Evolutionary conservation across 129 eudicot species (phyloP).

Genomic region (Flaveria ramosissima): DNA sequence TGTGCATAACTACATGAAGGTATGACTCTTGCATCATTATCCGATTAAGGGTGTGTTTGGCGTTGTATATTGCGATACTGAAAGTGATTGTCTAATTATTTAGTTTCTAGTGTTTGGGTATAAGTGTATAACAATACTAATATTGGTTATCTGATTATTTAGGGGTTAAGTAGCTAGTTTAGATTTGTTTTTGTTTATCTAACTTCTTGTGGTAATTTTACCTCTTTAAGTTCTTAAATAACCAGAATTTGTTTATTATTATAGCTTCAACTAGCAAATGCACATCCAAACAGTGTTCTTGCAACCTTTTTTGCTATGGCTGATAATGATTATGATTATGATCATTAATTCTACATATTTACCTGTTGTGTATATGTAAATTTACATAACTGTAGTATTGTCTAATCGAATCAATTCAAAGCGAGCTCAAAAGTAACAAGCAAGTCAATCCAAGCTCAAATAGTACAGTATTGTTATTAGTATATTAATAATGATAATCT

Average conservation of each 20-base stretch:
- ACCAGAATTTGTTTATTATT: not conserved
- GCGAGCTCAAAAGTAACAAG: not conserved
- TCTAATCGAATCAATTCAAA: not conserved
- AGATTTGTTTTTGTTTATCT: not conserved
- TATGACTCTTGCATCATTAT: no score
- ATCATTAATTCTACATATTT: not conserved
- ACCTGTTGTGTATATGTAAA: not conserved
- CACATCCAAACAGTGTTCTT: not conserved
- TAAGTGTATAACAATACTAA: not conserved
- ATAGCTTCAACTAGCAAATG: not conserved
- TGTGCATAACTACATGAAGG: slow-evolving; percentile 67
- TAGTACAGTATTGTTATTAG: not conserved
- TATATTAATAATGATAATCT: not conserved
- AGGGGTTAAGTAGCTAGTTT: no score
- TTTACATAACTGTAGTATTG: not conserved
- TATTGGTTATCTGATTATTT: not conserved
- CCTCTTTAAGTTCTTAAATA: not conserved
- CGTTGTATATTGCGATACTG: not conserved
- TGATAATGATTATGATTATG: no score
- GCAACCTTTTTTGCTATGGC: no score
- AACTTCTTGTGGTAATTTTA: not conserved
- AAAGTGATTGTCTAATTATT: not conserved
- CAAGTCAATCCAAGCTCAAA: not conserved
- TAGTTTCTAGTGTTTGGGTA: not conserved
- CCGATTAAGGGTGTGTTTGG: no score